These are phyloP conservation scores for Aspergillus awamori DNA, from an alignment of 2,329 filamentous ascomycete genomes.

Conservation along the genomic window DNA sequence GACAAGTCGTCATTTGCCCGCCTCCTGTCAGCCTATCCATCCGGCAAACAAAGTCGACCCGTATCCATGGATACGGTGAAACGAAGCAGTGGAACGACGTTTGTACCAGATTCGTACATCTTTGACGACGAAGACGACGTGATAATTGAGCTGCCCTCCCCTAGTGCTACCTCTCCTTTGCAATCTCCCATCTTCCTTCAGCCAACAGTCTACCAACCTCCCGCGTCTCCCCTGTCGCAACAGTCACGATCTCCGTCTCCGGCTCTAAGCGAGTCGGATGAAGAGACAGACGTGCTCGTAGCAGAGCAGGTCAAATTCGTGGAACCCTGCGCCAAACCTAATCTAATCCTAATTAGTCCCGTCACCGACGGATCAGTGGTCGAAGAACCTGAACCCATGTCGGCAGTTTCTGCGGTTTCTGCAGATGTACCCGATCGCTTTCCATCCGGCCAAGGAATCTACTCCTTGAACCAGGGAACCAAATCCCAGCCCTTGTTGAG, in stretches of 20 bases:
- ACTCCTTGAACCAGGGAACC: constrained; percentile 20
- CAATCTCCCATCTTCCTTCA: constrained; percentile 34
- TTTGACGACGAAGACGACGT: constrained; percentile 38
- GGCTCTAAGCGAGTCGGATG: constrained; percentile 33
- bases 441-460: constrained; percentile 8
- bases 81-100: constrained; percentile 36
- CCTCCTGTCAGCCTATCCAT: constrained; percentile 26
- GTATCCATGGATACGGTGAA: constrained; percentile 42
- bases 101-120: constrained; percentile 34
- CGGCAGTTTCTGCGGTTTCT: constrained; percentile 10
- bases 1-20: constrained; percentile 22
- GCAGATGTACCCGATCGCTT: constrained; percentile 9
- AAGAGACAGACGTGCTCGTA: constrained; percentile 37
- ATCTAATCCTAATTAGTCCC: constrained; percentile 37
- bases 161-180: constrained; percentile 30
- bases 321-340: constrained; percentile 35
- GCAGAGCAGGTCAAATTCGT: constrained; percentile 37
- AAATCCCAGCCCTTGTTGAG: constrained; percentile 23
- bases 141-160: constrained; percentile 38
- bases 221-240: constrained; percentile 24
- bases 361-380: constrained; percentile 15
- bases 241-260: constrained; percentile 30
- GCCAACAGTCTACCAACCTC: constrained; percentile 34
- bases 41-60: constrained; percentile 32
- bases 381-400: constrained; percentile 15